Evolutionary conservation across 352 stramenopile genomes (phyloP).

Genomic region (Globisporangium megalacanthum): DNA sequence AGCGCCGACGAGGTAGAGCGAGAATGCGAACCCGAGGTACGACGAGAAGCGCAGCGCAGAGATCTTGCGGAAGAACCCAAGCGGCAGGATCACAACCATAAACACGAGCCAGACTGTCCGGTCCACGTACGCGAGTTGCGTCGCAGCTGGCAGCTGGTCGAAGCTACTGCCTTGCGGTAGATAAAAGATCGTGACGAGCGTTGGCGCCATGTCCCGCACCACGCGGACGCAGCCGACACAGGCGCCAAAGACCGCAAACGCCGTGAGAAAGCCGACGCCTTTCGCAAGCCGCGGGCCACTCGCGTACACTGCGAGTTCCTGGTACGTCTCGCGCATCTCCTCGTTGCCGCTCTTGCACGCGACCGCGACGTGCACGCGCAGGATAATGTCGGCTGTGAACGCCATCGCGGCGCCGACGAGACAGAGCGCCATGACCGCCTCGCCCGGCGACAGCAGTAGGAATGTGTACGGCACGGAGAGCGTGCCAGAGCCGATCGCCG

Average conservation of each 20-base stretch:
- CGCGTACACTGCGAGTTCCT: constrained; percentile 51
- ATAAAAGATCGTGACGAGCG: constrained; percentile 38
- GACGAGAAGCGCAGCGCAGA: constrained; percentile 69
- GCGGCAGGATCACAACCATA: constrained; percentile 50
- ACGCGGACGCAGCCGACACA: constrained; percentile 71
- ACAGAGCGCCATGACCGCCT: constrained; percentile 38
- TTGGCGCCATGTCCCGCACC: constrained; percentile 67
- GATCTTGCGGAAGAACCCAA: constrained; percentile 67
- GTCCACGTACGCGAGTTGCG: constrained; percentile 31
- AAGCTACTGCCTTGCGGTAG: constrained; percentile 14
- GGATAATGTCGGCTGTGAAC: constrained; percentile 60
- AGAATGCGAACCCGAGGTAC: constrained; percentile 68
- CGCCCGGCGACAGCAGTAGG: constrained; percentile 34
- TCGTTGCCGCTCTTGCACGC: constrained; percentile 22
- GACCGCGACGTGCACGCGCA: constrained; percentile 55
- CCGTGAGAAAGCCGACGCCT: constrained; percentile 52
- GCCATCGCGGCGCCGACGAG: constrained; percentile 59
- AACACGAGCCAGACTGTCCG: constrained; percentile 53
- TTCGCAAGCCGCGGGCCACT: constrained; percentile 43
- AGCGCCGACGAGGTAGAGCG: constrained; percentile 57
- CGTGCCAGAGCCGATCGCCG: constrained; percentile 46
- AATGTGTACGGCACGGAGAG: constrained; percentile 67
- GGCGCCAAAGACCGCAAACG: constrained; percentile 70
- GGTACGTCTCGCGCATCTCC: constrained; percentile 54
- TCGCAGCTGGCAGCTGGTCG: constrained; percentile 17